Evolutionary conservation across 495 filamentous ascomycete species (phyloP), one percentile per base, ranked within the genome.

Genomic region (Podospora appendiculata): DNA sequence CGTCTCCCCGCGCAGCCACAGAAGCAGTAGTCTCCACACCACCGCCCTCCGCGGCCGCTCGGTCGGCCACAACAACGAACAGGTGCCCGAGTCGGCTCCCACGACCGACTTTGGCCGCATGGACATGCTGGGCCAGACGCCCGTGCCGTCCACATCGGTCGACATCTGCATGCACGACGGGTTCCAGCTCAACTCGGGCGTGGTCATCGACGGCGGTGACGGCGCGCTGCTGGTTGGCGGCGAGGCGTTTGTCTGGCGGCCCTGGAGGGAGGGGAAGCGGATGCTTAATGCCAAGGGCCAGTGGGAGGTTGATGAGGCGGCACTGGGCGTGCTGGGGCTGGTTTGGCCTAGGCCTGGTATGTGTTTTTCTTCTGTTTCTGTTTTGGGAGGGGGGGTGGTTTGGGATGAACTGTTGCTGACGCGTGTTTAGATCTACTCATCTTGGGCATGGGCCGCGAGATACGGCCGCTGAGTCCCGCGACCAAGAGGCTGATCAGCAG

Each of bases 321-420:
- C 72, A 34, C 94, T 89, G 77, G 90, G 87, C 0, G 41, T 95
- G 46, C 69, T 98, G 65, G 79, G 80, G 38, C 41, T 90, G 55
- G 74, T 95, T 25, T 95, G 87, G 87, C 93, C 93, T 54, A 85
- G 93, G 65, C 93, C 93, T 60, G 90, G 90, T 95, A 71, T 51
- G 83, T 74, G 53, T 42, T 34, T 48, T 61, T 44, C 50, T 17
- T 48, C 47, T 42, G 14, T 51, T 36, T 48, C 47, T 54, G 39
- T 50, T 41, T 48, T 45, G 16, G 34, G 45, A 11, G 17, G 14
- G 32, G n/a, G 11, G 25, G 25, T 25, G 25, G 25, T 25, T 2
- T 25, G 25, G 25, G 5, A 25, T n/a, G 10, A 38, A 7, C n/a
- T n/a, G 9, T 38, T 10, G 48, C 58, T 57, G 45, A 61, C 44